Conservation (phyloP, 257 asterid species). For the Primulina eburnea region DNA sequence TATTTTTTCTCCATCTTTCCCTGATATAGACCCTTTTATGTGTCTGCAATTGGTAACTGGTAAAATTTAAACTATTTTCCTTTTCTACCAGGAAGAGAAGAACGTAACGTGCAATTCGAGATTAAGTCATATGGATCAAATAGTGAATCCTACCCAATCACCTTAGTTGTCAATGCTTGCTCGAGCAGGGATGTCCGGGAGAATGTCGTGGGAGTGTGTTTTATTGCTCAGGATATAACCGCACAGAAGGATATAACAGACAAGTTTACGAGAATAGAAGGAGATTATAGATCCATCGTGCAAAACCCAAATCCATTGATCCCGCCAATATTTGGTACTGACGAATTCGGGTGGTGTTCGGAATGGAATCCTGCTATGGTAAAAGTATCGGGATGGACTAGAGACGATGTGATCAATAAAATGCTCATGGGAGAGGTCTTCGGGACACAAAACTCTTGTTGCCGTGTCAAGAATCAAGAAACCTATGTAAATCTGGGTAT, state of each 20-base stretch:
- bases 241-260: constrained; percentile 83
- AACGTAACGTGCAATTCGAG: constrained; percentile 76
- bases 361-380: constrained; percentile 98
- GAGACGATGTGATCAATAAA: constrained; percentile 75
- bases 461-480: constrained; percentile 82
- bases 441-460: constrained; percentile 55
- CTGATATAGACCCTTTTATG: constrained; percentile 6
- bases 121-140: constrained; percentile 61
- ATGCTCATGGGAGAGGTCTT: constrained; percentile 93
- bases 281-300: constrained; percentile 81
- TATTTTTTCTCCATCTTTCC: not conserved
- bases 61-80: not conserved
- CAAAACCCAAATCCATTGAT: constrained; percentile 87
- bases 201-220: constrained; percentile 87
- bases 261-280: constrained; percentile 91
- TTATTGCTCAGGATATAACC: constrained; percentile 88
- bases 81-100: constrained; percentile 69
- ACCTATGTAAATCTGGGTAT: constrained; percentile 74
- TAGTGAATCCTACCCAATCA: constrained; percentile 65
- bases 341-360: constrained; percentile 93
- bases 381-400: constrained; percentile 66
- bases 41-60: not conserved
- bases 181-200: constrained; percentile 85
- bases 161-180: constrained; percentile 84
- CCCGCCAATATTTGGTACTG: constrained; percentile 91